These are phyloP conservation scores for Tetrahymena malaccensis DNA, from an alignment of 73 alveolate genomes.

Conservation along the genomic window DNA sequence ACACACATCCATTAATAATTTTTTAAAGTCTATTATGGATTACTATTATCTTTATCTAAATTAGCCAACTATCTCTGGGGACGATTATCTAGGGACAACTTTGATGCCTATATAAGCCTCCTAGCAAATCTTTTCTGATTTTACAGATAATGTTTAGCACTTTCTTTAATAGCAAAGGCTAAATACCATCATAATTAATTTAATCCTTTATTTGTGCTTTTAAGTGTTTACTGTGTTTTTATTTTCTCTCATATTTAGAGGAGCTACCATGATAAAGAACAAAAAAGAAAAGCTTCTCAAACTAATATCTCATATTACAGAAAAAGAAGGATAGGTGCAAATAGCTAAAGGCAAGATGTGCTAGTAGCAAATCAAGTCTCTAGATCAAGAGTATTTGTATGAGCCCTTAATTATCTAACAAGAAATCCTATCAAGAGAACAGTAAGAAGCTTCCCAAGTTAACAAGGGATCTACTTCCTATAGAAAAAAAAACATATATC, in stretches of 20 bases:
- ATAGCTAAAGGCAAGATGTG: neutral
- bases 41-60: neutral
- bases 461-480: neutral
- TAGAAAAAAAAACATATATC: neutral
- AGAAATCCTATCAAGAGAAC: neutral
- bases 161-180: neutral
- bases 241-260: neutral
- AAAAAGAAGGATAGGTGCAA: neutral
- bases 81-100: neutral
- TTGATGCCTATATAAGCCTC: neutral
- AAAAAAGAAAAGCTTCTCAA: neutral
- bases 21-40: neutral
- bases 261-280: neutral
- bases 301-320: neutral
- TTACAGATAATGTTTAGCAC: neutral
- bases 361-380: neutral
- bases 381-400: neutral
- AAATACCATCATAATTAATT: neutral
- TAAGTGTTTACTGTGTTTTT: neutral
- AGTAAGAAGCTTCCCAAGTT: neutral
- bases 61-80: neutral
- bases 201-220: neutral
- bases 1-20: neutral
- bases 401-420: neutral
- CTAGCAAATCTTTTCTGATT: neutral